Conservation (phyloP, 2,329 filamentous ascomycete genomes). For the Fusarium sterilihyphosum region DNA sequence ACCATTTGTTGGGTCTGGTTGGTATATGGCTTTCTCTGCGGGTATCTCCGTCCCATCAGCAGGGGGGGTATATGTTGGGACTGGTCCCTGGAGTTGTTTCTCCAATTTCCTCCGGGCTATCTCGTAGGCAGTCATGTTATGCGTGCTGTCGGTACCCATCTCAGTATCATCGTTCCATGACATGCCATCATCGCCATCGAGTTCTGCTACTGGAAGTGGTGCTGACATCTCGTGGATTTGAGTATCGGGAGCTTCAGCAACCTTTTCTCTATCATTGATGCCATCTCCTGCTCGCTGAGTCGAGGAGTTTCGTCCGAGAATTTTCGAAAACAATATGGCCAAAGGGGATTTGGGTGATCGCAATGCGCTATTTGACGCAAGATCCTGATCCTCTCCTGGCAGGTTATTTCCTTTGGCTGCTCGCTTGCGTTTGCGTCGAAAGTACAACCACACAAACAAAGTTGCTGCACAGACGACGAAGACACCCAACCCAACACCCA, state of each 20-base stretch:
- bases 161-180: conserved; percentile 53
- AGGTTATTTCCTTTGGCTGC: conserved; percentile 34
- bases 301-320: conserved; percentile 51
- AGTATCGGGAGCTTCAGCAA: conserved; percentile 52
- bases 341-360: conserved; percentile 40
- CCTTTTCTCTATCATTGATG: conserved; percentile 38
- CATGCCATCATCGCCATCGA: conserved; percentile 56
- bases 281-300: conserved; percentile 36
- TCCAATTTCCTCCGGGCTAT: conserved; percentile 61
- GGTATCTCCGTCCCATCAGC: conserved; percentile 38
- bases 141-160: conserved; percentile 52
- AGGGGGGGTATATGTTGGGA: conserved; percentile 61
- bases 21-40: conserved; percentile 45
- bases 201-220: conserved; percentile 57
- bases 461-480: conserved; percentile 43
- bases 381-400: conserved; percentile 50
- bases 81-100: conserved; percentile 60
- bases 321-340: conserved; percentile 52
- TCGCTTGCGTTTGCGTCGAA: conserved; percentile 47
- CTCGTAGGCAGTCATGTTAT: conserved; percentile 60
- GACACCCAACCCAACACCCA: conserved; percentile 55
- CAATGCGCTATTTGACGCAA: conserved; percentile 46
- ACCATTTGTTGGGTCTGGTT: conserved; percentile 31
- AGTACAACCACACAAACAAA: conserved; percentile 48
- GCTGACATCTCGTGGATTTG: conserved; percentile 64